Evolutionary conservation across 495 filamentous ascomycete species (phyloP), one percentile per base, ranked within the genome.

Genomic region (Aspergillus conjunctus): DNA sequence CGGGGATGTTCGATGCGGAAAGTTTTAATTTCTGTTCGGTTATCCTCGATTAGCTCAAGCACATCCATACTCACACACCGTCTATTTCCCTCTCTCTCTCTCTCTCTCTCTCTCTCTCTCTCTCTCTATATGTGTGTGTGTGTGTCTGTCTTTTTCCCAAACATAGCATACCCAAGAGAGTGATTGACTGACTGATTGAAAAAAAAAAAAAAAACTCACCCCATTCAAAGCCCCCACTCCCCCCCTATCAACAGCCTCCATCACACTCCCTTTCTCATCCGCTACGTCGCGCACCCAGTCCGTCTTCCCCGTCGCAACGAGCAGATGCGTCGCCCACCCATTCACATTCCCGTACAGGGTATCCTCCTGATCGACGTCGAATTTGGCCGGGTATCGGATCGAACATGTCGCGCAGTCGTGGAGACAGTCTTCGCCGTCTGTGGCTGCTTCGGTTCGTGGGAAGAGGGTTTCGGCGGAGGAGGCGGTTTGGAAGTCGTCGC

Each of bases 241-340:
- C 7, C 81, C 76, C 60, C 83, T 83, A 58, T 82, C 86, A 68
- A 98, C 85, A 8, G 93, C 95, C 77, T 95, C 87, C 94, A 98
- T 98, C 30, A 98, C 84, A 68, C 92, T 96, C 1, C 92, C 95
- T 73, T 86, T 84, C 77, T 98, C 94, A 65, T 98, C 90, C 46
- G 85, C 87, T 14, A 98, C 90, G 75, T 96, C 88, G 50, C 90
- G 76, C 65, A 93, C 87, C 94, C 94, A 98, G 75, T 98, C 95
- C 21, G 87, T 87, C 79, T 97, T 96, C 43, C 92, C 92, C 2
- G 94, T 98, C 11, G 93, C 94, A 17, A 98, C 91, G 41, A 98
- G 80, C 56, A 96, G 68, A 72, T 98, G 94, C 17, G 91, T 93
- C 54, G 85, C 85, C 88, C 91, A 98, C 10, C 88, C 91, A 62